A percentile compares a stretch with the other conserved stretches of the same genome.
Evolutionary conservation across 768 basidiomycete genomes (phyloP).

Genomic region (Rubroboletus satanas): DNA sequence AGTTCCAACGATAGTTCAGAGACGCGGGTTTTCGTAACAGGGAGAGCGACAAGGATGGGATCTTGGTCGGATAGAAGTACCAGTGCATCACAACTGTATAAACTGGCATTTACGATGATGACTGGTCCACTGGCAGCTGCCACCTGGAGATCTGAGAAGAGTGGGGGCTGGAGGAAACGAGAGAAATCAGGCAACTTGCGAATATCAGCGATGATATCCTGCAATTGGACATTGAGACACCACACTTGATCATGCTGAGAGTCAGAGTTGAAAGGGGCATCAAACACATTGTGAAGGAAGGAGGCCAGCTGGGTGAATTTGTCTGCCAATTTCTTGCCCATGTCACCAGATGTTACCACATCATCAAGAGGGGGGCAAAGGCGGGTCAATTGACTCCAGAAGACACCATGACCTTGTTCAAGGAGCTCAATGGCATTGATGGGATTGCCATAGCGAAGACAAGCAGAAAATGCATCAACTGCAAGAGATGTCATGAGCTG

Average conservation of each 20-base stretch:
- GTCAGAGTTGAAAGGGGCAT: neutral
- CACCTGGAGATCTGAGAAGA: conserved; percentile 9
- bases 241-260: neutral
- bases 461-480: neutral
- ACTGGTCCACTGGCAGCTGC: conserved; percentile 25
- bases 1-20: neutral
- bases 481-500: neutral
- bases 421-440: conserved; percentile 26
- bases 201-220: conserved; percentile 11
- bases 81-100: neutral
- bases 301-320: neutral
- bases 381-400: conserved; percentile 20
- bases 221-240: neutral
- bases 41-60: neutral
- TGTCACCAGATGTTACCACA: neutral
- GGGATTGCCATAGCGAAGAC: neutral
- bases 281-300: neutral
- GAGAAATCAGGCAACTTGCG: conserved; percentile 16
- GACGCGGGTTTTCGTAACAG: neutral
- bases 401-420: conserved; percentile 23
- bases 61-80: neutral
- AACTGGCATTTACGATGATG: conserved; percentile 3
- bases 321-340: neutral
- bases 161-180: conserved; percentile 24
- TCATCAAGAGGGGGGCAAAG: conserved; percentile 7